A percentile compares a stretch with the other conserved stretches of the same genome.
These are phyloP conservation scores for Bolboschoenoplectus hybrid DNA, from an alignment of 202 grass and related monocot species.

Conservation along the genomic window DNA sequence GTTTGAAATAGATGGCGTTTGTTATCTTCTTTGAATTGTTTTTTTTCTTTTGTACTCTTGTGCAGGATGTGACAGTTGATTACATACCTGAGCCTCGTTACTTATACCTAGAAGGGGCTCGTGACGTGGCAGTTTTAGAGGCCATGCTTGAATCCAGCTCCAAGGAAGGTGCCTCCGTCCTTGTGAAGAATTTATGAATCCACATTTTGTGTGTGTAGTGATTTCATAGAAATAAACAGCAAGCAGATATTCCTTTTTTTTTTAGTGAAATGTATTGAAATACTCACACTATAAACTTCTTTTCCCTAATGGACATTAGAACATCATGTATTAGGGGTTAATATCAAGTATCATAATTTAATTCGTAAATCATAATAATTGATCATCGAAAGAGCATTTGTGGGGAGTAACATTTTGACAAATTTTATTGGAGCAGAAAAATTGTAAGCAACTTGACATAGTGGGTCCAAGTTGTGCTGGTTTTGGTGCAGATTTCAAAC, in stretches of 20 bases:
- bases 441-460: neutral
- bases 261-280: conserved; percentile 6
- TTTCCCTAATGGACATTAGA: neutral
- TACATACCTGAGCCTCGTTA: conserved; percentile 72
- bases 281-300: neutral
- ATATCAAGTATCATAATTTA: neutral
- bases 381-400: neutral
- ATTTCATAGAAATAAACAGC: conserved; percentile 1
- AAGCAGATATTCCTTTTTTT: neutral
- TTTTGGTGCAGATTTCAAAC: neutral
- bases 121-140: conserved; percentile 91
- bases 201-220: neutral
- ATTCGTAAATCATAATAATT: neutral
- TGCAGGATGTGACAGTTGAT: conserved; percentile 48
- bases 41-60: neutral
- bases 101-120: conserved; percentile 78
- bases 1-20: neutral
- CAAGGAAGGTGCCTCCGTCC: conserved; percentile 59
- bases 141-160: conserved; percentile 86
- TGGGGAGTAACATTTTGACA: neutral
- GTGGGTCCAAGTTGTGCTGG: neutral
- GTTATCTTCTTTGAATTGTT: conserved; percentile 30
- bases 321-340: neutral
- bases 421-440: neutral
- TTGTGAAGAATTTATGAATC: conserved; percentile 70